A percentile compares a stretch with the other conserved stretches of the same genome.
Evolutionary conservation across 352 stramenopile genomes (phyloP).

Genomic region (Lagenidium giganteum): DNA sequence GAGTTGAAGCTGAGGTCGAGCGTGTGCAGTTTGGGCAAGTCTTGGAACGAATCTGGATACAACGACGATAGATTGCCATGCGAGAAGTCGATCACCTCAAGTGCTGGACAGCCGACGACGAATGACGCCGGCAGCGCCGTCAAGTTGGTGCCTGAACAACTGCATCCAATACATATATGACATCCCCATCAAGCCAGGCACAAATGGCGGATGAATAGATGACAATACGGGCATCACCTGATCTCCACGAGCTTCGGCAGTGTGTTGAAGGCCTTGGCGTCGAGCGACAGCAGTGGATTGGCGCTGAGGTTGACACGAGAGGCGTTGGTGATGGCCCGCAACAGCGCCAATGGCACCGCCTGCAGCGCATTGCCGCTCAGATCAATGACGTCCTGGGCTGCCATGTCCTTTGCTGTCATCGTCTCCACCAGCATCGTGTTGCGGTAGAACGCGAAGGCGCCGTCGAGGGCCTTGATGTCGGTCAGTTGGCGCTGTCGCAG

Average conservation of each 20-base stretch:
- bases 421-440: slow-evolving; percentile 7
- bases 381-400: slow-evolving; percentile 23
- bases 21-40: slow-evolving; percentile 41
- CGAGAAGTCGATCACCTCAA: slow-evolving; percentile 28
- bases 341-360: slow-evolving; percentile 32
- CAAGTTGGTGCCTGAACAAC: slow-evolving; percentile 38
- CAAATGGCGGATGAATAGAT: too few species aligned
- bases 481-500: slow-evolving; percentile 27
- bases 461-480: slow-evolving; percentile 20
- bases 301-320: slow-evolving; percentile 6
- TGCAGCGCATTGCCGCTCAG: slow-evolving; percentile 49
- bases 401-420: slow-evolving; percentile 18
- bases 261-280: slow-evolving; percentile 36
- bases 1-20: slow-evolving; percentile 56
- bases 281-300: slow-evolving; percentile 50
- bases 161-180: slow-evolving; percentile 4
- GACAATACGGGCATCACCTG: too few species aligned
- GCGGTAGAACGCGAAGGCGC: slow-evolving; percentile 29
- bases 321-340: slow-evolving; percentile 33
- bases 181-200: not conserved
- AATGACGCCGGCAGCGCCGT: slow-evolving; percentile 23
- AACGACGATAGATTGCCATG: slow-evolving; percentile 39
- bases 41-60: slow-evolving; percentile 32
- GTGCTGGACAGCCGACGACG: slow-evolving; percentile 28
- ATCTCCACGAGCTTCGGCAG: slow-evolving; percentile 37